Evolutionary conservation across 208 protist genomes (phyloP).

Genomic region (Trichomonas vaginalis): DNA sequence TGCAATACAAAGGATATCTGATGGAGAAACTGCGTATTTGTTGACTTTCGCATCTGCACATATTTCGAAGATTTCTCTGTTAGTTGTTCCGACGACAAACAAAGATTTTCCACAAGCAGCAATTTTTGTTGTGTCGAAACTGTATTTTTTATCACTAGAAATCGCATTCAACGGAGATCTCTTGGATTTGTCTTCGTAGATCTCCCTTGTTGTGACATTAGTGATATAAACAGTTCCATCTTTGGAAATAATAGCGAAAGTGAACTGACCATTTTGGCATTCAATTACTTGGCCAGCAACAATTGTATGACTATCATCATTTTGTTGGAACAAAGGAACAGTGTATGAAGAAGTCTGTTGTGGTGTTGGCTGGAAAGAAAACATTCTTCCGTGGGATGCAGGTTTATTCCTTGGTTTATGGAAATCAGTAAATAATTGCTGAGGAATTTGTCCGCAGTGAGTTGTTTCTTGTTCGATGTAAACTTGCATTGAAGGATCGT

Average conservation of each 20-base stretch:
- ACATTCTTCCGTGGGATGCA: not conserved
- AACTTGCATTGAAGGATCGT: not conserved
- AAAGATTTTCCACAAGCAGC: not conserved
- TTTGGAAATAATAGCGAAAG: not conserved
- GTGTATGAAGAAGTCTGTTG: not conserved
- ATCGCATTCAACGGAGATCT: no score
- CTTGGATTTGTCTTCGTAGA: not conserved
- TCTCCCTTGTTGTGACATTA: not conserved
- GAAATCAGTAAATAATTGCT: not conserved
- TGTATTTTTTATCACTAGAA: not conserved
- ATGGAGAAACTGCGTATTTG: not conserved
- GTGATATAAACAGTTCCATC: not conserved
- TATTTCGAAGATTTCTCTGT: not conserved
- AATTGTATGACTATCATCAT: no score
- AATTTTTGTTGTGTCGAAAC: not conserved
- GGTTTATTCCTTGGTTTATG: not conserved
- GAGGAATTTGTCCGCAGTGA: not conserved
- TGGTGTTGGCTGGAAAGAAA: not conserved
- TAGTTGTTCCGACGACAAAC: not conserved
- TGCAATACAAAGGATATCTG: not conserved
- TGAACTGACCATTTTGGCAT: not conserved
- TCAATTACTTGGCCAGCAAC: not conserved
- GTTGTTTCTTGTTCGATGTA: not conserved
- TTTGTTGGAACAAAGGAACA: no score
- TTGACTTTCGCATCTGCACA: not conserved